phyloP scores from a whole-genome alignment of 2,329 filamentous ascomycete species.

The Shiraia sp. region DNA sequence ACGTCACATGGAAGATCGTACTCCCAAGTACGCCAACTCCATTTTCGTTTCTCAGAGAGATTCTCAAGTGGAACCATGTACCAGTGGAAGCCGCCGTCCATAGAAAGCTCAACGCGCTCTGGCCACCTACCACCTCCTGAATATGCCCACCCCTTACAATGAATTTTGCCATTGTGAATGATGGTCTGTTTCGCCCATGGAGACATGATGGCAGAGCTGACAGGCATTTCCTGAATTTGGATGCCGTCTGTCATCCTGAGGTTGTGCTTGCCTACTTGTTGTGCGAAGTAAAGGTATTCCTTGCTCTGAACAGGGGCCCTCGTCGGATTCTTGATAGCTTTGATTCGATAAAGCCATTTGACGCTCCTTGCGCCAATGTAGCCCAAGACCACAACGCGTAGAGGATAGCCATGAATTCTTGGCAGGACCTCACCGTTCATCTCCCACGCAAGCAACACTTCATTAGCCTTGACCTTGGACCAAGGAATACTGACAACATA shows the following conservation, averaged over 20 bases:
- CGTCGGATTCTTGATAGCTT: slow-evolving; percentile 61
- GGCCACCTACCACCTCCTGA: slow-evolving; percentile 54
- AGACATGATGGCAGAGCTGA: slow-evolving; percentile 68
- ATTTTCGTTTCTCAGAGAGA: slow-evolving; percentile 64
- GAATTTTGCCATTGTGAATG: slow-evolving; percentile 64
- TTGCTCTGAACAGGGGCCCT: slow-evolving; percentile 65
- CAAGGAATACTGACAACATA: slow-evolving; percentile 70
- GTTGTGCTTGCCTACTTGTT: slow-evolving; percentile 71
- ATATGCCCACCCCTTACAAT: slow-evolving; percentile 54
- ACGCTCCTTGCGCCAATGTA: slow-evolving; percentile 68
- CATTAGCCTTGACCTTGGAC: slow-evolving; percentile 67
- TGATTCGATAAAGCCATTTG: slow-evolving; percentile 68
- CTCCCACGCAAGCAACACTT: slow-evolving; percentile 71
- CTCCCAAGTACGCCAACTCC: slow-evolving; percentile 68
- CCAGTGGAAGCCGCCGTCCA: slow-evolving; percentile 67
- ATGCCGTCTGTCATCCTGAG: slow-evolving; percentile 62
- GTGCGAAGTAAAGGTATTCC: slow-evolving; percentile 71
- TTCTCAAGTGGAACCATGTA: slow-evolving; percentile 65
- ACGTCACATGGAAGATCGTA: slow-evolving; percentile 62
- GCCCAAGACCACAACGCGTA: slow-evolving; percentile 65
- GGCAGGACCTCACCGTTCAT: slow-evolving; percentile 71
- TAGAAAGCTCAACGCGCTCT: slow-evolving; percentile 65
- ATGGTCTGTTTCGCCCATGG: slow-evolving; percentile 64
- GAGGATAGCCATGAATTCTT: slow-evolving; percentile 67
- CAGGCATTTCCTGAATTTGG: slow-evolving; percentile 73